Conservation (phyloP, 129 eudicot genomes). For the Scalesia atractyloides region DNA sequence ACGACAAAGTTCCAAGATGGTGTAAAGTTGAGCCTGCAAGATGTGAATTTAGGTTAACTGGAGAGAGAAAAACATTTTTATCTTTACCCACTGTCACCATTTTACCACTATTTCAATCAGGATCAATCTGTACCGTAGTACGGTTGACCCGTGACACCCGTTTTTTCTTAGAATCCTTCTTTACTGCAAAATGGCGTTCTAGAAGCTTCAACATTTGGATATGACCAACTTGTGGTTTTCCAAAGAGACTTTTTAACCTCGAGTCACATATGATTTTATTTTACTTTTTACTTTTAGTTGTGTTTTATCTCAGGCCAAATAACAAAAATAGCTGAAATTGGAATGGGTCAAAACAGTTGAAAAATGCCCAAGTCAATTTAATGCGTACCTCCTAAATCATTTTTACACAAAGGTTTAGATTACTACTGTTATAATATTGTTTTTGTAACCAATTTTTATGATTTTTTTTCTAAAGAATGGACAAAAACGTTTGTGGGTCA, state of each 20-base stretch:
- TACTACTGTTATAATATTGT: neutral
- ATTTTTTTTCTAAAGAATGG: neutral
- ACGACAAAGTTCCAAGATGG: conserved; percentile 66
- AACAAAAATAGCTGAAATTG: neutral
- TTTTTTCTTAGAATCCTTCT: conserved; percentile 51
- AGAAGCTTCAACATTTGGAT: conserved; percentile 87
- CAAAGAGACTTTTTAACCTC: conserved; percentile 66
- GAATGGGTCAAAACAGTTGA: neutral
- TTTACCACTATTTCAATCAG: conserved; percentile 41
- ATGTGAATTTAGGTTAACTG: conserved; percentile 13
- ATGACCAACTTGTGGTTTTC: conserved; percentile 67
- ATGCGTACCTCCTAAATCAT: too few species aligned
- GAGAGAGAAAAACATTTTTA: conserved; percentile 47
- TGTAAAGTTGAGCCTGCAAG: conserved; percentile 65
- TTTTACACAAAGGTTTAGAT: neutral
- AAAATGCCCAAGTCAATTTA: neutral
- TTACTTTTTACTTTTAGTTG: conserved; percentile 26
- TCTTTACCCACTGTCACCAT: conserved; percentile 37
- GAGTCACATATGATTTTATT: conserved; percentile 83
- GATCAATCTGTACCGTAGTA: conserved; percentile 33
- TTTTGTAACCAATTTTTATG: neutral
- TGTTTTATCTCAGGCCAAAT: neutral
- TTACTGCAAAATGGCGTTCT: conserved; percentile 54
- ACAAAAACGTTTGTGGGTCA: neutral
- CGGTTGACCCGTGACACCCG: conserved; percentile 26